phyloP scores from a whole-genome alignment of 1,139 yeast genomes.

The Kazachstania sp. region DNA sequence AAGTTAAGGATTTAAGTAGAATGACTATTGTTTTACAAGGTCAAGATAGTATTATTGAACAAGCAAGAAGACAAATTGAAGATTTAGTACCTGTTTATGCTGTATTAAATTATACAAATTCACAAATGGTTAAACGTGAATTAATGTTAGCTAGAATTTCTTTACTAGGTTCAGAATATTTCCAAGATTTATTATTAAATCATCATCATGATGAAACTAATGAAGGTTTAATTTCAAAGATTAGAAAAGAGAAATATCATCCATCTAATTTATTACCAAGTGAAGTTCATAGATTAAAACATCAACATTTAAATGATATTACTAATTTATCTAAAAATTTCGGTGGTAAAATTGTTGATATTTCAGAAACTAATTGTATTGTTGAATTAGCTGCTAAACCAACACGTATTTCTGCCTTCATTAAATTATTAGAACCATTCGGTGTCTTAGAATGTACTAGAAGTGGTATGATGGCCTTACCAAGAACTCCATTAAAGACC shows the following conservation, averaged over 20 bases:
- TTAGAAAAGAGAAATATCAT: conserved; percentile 50
- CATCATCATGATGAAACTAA: conserved; percentile 41
- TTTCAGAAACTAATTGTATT: conserved; percentile 87
- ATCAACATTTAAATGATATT: conserved; percentile 77
- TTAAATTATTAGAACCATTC: conserved; percentile 86
- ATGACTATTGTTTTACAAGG: conserved; percentile 95
- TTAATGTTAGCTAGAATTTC: conserved; percentile 85
- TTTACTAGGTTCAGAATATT: conserved; percentile 91
- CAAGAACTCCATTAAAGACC: conserved; percentile 75
- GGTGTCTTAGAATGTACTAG: conserved; percentile 95
- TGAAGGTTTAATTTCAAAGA: conserved; percentile 27
- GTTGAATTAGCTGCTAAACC: conserved; percentile 95
- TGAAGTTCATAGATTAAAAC: conserved; percentile 91
- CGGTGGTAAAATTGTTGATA: conserved; percentile 88
- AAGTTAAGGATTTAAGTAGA: conserved; percentile 87
- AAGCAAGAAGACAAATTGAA: conserved; percentile 97
- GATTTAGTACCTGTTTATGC: conserved; percentile 98
- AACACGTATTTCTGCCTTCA: conserved; percentile 73
- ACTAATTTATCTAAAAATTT: conserved; percentile 74
- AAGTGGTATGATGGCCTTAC: conserved; percentile 97
- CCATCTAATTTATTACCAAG: conserved; percentile 87
- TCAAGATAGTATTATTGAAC: conserved; percentile 93
- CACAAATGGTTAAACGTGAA: conserved; percentile 87
- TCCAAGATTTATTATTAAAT: conserved; percentile 86
- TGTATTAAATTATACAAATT: conserved; percentile 84